These are phyloP conservation scores for Paracoccidioides brasiliensis DNA, from an alignment of 2,329 filamentous ascomycete genomes.

Conservation along the genomic window DNA sequence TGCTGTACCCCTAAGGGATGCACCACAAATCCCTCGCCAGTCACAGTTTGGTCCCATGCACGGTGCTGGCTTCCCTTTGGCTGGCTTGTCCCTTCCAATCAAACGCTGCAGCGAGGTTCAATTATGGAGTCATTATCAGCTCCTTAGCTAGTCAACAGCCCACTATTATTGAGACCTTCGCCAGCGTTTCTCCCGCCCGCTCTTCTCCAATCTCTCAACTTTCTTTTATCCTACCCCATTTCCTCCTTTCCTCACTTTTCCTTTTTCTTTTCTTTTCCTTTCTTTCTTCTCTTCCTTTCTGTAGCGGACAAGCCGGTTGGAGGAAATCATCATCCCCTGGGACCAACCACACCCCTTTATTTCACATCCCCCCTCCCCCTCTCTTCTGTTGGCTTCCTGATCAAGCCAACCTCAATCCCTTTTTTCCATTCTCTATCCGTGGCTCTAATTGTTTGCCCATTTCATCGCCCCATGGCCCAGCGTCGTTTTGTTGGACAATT, in stretches of 20 bases:
- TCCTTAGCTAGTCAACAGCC: neutral
- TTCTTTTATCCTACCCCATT: constrained; percentile 5
- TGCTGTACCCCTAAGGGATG: neutral
- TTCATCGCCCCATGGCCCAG: neutral
- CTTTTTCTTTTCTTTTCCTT: constrained; percentile 6
- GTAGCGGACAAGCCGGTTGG: neutral
- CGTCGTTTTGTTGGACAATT: neutral
- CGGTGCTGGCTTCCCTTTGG: neutral
- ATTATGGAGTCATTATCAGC: neutral
- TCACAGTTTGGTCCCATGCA: neutral
- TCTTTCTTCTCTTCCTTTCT: constrained; percentile 3
- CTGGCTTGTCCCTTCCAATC: neutral
- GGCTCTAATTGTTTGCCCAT: neutral
- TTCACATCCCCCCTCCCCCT: neutral
- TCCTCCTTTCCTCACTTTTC: constrained; percentile 5
- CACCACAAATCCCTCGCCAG: neutral
- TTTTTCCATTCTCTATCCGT: neutral
- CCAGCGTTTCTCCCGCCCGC: neutral
- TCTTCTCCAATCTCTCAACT: constrained; percentile 1
- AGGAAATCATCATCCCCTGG: constrained; percentile 6
- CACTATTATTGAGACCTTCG: neutral
- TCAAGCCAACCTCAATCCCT: neutral
- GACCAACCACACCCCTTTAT: neutral
- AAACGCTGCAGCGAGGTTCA: neutral
- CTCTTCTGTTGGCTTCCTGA: neutral